Evolutionary conservation across 306 rosid species (phyloP).

Genomic region (Cucurbita pepo): DNA sequence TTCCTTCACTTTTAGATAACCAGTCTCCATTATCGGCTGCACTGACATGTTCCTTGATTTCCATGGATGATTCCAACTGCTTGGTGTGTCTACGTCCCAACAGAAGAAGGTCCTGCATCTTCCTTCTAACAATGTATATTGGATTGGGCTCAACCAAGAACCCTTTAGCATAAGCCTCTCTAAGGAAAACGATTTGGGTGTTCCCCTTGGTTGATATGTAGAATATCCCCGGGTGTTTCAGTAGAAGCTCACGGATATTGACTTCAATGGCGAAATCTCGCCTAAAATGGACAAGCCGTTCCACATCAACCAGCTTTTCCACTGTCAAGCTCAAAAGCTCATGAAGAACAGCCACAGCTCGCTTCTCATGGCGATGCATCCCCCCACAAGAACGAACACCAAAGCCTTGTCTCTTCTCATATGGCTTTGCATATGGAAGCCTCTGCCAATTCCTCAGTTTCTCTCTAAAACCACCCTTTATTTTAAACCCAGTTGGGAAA

Average conservation of each 20-base stretch:
- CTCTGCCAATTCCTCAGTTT: conserved; percentile 72
- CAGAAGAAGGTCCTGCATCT: conserved; percentile 50
- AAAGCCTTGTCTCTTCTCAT: conserved; percentile 34
- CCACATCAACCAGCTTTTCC: conserved; percentile 72
- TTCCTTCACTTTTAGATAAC: conserved; percentile 29
- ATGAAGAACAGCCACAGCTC: conserved; percentile 62
- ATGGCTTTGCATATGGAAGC: conserved; percentile 56
- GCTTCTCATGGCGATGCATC: conserved; percentile 46
- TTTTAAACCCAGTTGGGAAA: conserved; percentile 54
- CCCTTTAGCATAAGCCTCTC: conserved; percentile 50
- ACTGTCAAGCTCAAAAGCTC: conserved; percentile 73
- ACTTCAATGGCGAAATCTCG: conserved; percentile 44
- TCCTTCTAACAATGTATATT: conserved; percentile 28
- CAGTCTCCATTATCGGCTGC: conserved; percentile 10
- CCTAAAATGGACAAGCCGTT: conserved; percentile 50
- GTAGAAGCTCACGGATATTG: conserved; percentile 45
- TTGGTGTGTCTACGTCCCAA: conserved; percentile 35
- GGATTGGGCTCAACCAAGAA: conserved; percentile 40
- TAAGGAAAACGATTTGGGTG: conserved; percentile 47
- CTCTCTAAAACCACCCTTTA: conserved; percentile 45
- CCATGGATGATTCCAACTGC: conserved; percentile 15
- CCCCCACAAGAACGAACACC: conserved; percentile 35
- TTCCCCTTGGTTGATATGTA: conserved; percentile 58
- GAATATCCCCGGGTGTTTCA: conserved; percentile 55
- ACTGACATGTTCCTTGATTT: conserved; percentile 7